A percentile compares a stretch with the other conserved stretches of the same genome.
Evolutionary conservation across 306 rosid species (phyloP).

Genomic region (Pachyrhizus erosus): DNA sequence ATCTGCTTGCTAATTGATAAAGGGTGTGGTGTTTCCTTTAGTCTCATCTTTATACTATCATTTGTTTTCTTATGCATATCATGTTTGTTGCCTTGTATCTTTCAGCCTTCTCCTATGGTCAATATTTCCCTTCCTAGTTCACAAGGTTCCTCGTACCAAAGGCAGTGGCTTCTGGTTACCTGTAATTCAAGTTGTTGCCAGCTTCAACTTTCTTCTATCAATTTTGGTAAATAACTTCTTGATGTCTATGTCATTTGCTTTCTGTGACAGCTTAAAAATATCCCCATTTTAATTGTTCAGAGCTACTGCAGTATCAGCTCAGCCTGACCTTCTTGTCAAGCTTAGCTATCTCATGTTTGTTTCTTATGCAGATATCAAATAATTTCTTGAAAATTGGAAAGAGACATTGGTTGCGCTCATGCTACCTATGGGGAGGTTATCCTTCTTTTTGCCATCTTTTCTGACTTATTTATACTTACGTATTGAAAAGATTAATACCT

Average conservation of each 20-base stretch:
- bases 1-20: conserved; percentile 28
- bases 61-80: not conserved
- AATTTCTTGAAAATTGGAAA: conserved; percentile 61
- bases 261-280: not conserved
- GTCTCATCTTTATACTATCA: no score
- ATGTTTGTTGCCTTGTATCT: conserved; percentile 43
- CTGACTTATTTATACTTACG: not conserved
- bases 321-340: not conserved
- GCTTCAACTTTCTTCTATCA: conserved; percentile 84
- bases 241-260: conserved; percentile 1
- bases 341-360: not conserved
- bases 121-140: conserved; percentile 69
- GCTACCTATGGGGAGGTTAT: conserved; percentile 93
- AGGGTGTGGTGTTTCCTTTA: not conserved
- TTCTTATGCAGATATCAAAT: conserved; percentile 61
- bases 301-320: not conserved
- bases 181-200: conserved; percentile 83
- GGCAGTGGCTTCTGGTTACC: conserved; percentile 98
- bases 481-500: conserved; percentile 13
- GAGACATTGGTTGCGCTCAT: conserved; percentile 83
- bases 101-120: conserved; percentile 80
- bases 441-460: conserved; percentile 39
- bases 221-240: conserved; percentile 59
- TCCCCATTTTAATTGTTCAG: not conserved
- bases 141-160: conserved; percentile 80